Evolutionary conservation across 139 green algal species (phyloP).

Genomic region (Chlorella sp.): DNA sequence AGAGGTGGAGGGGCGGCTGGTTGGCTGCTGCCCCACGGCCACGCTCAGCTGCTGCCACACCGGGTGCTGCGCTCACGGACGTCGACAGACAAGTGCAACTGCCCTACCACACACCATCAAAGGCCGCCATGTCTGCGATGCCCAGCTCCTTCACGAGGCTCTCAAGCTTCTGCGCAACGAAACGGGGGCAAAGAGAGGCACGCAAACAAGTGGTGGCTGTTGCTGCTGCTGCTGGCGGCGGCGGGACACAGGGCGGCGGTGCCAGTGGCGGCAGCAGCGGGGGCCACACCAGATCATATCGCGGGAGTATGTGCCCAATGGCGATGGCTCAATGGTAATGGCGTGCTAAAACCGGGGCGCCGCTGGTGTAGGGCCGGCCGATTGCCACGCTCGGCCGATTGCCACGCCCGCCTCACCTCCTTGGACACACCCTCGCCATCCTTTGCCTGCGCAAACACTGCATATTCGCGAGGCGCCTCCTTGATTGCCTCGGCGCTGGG

Average conservation of each 20-base stretch:
- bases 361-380: too few species aligned
- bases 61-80: too few species aligned
- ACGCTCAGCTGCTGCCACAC: too few species aligned
- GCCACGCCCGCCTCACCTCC: background rate
- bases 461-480: slow-evolving; percentile 1
- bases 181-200: background rate
- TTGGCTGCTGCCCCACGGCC: too few species aligned
- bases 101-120: background rate
- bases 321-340: too few species aligned
- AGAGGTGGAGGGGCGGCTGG: too few species aligned
- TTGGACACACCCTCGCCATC: background rate
- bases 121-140: background rate
- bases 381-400: background rate
- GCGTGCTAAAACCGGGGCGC: too few species aligned
- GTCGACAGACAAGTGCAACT: background rate
- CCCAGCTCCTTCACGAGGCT: slow-evolving; percentile 18
- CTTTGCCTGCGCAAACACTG: background rate
- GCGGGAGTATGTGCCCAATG: background rate
- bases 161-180: background rate
- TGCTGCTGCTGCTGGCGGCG: background rate
- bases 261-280: background rate
- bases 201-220: background rate
- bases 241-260: background rate
- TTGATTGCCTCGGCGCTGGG: background rate
- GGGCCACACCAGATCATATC: background rate